phyloP scores from a whole-genome alignment of 805 yeast species.

The Hanseniaspora taiwanica region DNA sequence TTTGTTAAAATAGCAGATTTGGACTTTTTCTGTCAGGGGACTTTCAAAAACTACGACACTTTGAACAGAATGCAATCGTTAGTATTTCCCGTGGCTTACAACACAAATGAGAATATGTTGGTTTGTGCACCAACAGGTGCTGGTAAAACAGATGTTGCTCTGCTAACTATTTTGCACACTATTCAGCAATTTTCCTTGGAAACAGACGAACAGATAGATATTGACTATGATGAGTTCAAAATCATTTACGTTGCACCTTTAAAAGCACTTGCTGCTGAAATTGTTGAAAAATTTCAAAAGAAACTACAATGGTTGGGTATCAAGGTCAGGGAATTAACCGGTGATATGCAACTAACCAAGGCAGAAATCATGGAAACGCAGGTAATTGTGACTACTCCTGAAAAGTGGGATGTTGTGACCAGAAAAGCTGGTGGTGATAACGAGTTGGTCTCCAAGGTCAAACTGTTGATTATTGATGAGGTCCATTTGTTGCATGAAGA shows the following conservation, averaged over 20 bases:
- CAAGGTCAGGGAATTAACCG: conserved; percentile 77
- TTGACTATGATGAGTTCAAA: conserved; percentile 76
- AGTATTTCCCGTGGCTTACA: conserved; percentile 84
- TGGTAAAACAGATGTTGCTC: conserved; percentile 91
- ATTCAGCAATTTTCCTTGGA: conserved; percentile 57
- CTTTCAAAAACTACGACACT: conserved; percentile 65
- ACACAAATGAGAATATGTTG: conserved; percentile 86
- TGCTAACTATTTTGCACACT: conserved; percentile 65
- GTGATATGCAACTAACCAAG: conserved; percentile 86
- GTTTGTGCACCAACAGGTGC: conserved; percentile 98
- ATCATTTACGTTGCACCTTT: conserved; percentile 87
- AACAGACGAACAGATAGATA: conserved; percentile 39
- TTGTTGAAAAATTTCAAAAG: conserved; percentile 75
- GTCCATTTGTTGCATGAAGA: conserved; percentile 95
- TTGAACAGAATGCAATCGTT: conserved; percentile 83
- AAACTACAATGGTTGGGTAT: conserved; percentile 78
- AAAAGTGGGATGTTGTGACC: conserved; percentile 96
- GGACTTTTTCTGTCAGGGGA: conserved; percentile 70
- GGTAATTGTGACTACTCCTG: conserved; percentile 87
- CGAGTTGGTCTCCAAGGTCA: conserved; percentile 73
- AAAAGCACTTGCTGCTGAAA: conserved; percentile 92
- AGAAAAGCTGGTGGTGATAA: conserved; percentile 77
- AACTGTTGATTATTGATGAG: conserved; percentile 82
- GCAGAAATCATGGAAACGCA: conserved; percentile 74
- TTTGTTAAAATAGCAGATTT: conserved; percentile 48